phyloP scores from a whole-genome alignment of 2,329 filamentous ascomycete genomes.

The Colletotrichum lentis region DNA sequence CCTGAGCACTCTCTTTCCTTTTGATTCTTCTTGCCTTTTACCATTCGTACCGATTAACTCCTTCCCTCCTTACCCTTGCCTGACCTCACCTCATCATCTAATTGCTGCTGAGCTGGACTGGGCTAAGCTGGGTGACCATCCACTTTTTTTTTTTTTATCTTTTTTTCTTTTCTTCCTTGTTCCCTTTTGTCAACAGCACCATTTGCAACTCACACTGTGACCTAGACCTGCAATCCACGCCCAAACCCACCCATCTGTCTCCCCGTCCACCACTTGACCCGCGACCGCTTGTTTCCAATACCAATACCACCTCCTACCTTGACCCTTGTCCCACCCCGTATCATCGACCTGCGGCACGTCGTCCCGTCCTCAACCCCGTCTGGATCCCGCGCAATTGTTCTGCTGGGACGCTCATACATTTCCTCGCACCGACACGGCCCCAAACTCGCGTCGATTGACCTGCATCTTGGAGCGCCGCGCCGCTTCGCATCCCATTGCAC shows the following conservation, averaged over 20 bases:
- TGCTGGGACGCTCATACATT: conserved; percentile 18
- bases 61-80: conserved; percentile 3
- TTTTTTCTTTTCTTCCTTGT: not conserved
- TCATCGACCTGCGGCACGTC: conserved; percentile 37
- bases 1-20: not conserved
- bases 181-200: not conserved
- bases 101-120: not conserved
- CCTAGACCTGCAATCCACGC: conserved; percentile 16
- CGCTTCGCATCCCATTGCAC: conserved; percentile 27
- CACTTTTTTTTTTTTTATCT: not conserved
- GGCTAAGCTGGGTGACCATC: conserved; percentile 22
- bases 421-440: conserved; percentile 24
- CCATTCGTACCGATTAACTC: not conserved
- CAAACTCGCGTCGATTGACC: conserved; percentile 35
- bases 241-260: conserved; percentile 16
- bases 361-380: conserved; percentile 36
- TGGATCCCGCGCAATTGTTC: conserved; percentile 34
- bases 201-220: conserved; percentile 8
- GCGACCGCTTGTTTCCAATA: conserved; percentile 28
- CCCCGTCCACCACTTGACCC: conserved; percentile 30
- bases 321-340: conserved; percentile 37
- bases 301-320: conserved; percentile 34
- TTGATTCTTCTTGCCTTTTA: not conserved
- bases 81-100: conserved; percentile 9
- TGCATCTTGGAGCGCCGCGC: conserved; percentile 17